phyloP scores from a whole-genome alignment of 1,284 basidiomycete genomes.

The Ganoderma sinense region DNA sequence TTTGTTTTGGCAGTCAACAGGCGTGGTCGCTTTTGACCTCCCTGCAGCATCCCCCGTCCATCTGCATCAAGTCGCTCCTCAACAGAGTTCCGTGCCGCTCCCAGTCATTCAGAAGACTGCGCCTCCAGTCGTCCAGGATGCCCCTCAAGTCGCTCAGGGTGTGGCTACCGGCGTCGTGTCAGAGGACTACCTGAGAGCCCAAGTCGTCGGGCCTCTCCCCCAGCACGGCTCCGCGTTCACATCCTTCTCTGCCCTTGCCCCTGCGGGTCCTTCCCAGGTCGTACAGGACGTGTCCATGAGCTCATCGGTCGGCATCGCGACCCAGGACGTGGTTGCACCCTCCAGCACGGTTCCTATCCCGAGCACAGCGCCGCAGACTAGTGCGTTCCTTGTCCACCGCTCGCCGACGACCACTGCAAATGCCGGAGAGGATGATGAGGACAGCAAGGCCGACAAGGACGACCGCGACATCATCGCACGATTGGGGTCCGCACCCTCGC shows the following conservation, averaged over 20 bases:
- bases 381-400: neutral
- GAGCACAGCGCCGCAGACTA: no score
- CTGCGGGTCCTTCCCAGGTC: neutral
- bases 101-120: no score
- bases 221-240: neutral
- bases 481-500: no score
- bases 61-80: neutral
- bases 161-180: neutral
- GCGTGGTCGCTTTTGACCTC: neutral
- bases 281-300: neutral
- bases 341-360: no score
- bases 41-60: neutral
- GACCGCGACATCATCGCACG: no score
- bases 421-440: no score
- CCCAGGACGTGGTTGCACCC: no score
- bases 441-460: no score
- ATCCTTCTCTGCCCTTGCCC: neutral
- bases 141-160: no score
- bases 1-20: neutral
- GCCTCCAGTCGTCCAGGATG: no score
- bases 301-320: neutral
- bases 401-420: no score
- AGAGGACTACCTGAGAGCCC: neutral
- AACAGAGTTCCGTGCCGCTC: no score
- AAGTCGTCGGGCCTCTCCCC: neutral